Evolutionary conservation across 176 grass and related monocot genomes (phyloP), one percentile per base, ranked within the genome.

Genomic region (Zea mays): DNA sequence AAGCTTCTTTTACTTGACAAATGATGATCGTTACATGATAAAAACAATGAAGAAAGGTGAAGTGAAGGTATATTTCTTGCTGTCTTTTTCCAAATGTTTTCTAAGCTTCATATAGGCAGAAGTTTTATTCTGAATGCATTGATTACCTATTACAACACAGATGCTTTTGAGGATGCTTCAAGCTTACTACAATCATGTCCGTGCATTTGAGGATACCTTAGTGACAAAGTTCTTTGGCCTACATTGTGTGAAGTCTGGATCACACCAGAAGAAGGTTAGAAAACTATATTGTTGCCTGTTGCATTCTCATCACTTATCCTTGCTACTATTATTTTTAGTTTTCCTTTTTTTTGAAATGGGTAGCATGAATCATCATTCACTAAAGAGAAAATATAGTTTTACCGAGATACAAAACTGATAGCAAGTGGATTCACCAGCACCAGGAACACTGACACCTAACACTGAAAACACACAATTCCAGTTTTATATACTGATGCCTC

Each of bases 21-120:
- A 93, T 69, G 90, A 97, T 43, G 90, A 97, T 61, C 76, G 77
- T 15, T 97, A 97, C 69, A 97, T 97, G 93, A 97, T 93, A 75
- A 97, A 97, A 66, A 97, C 93, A 65, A 97, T 97, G 93, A 97
- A 97, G 80, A 97, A 97, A 77, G 50, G 80, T 65, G 93, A 97
- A 93, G 87, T 97, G 43, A 97, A 97, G 87, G 93, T 93, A 75
- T 66, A 78, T 39, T 39, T 11, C 49, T 35, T 63, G 27, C 75
- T 74, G 21, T 73, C 63, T 74, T 45, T 43, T 42, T 40, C 55
- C 20, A 77, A 81, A 88, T 8, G 2, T 49, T 72, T 80, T 57
- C 14, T 65, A 69, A 54, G 37, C 60, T 62, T 49, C 40, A 20
- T 61, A 66, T 73, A 37, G 9, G n/a, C 20, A 78, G 9, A 75